These are phyloP conservation scores for Deinandra increscens DNA, from an alignment of 129 eudicot species.

Conservation along the genomic window DNA sequence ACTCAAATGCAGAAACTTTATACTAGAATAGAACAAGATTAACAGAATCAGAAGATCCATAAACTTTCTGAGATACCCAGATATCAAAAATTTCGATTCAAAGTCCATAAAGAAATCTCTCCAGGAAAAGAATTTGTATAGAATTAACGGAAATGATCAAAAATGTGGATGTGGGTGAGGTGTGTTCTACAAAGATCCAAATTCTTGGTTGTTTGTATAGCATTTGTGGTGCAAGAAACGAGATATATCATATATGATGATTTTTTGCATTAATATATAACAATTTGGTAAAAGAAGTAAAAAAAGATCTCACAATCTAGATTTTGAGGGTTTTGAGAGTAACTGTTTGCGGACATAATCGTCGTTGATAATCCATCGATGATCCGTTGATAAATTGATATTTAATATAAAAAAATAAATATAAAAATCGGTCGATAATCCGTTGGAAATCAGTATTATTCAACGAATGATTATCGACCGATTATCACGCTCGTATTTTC, in stretches of 20 bases:
- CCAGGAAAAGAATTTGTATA: not conserved
- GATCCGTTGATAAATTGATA: too few species aligned
- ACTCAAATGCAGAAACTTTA: constrained; percentile 40
- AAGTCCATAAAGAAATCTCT: constrained; percentile 53
- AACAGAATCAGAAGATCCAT: constrained; percentile 37
- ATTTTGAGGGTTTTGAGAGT: too few species aligned
- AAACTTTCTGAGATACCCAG: constrained; percentile 41
- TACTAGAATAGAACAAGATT: constrained; percentile 45
- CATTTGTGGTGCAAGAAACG: constrained; percentile 27
- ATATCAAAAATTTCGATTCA: constrained; percentile 37
- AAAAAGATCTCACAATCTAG: not conserved
- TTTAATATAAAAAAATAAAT: too few species aligned
- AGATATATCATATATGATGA: constrained; percentile 19
- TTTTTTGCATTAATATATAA: not conserved
- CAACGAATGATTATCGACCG: too few species aligned
- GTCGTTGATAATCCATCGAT: too few species aligned
- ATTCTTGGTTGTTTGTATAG: constrained; percentile 17
- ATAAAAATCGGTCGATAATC: too few species aligned
- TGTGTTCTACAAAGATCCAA: not conserved
- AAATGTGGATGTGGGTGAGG: constrained; percentile 12
- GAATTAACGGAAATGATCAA: constrained; percentile 2
- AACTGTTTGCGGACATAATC: too few species aligned
- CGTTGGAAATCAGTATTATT: too few species aligned
- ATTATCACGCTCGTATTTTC: too few species aligned
- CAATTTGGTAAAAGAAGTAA: not conserved